Evolutionary conservation across 176 grass and related monocot species (phyloP).

Genomic region (Raddia distichophylla): DNA sequence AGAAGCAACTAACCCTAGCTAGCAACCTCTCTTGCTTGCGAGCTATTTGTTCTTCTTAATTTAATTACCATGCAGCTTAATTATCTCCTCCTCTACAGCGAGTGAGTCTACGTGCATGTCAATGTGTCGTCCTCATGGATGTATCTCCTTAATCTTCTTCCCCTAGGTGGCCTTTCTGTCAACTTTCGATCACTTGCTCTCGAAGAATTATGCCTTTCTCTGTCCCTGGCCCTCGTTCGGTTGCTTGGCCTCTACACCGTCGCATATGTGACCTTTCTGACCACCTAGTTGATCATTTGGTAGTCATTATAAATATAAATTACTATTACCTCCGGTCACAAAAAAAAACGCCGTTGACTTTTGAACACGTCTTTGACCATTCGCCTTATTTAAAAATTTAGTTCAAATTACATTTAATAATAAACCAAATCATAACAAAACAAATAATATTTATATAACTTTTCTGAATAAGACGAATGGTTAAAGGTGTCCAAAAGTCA

Average conservation of each 20-base stretch:
- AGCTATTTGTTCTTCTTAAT: slow-evolving; percentile 22
- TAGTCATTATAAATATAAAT: background rate
- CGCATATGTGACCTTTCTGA: slow-evolving; percentile 1
- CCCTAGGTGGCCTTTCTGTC: background rate
- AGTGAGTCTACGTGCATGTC: background rate
- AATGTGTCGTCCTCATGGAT: slow-evolving; percentile 11
- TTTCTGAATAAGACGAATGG: no score
- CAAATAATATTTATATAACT: no score
- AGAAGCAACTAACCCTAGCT: background rate
- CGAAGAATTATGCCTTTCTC: background rate
- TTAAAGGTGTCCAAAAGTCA: no score
- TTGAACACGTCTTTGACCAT: no score
- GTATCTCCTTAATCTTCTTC: background rate
- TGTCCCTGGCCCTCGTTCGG: background rate
- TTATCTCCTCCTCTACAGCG: background rate
- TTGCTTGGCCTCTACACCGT: slow-evolving; percentile 18
- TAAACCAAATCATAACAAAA: no score
- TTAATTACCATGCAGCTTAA: background rate
- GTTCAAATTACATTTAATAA: no score
- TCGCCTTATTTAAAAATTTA: no score
- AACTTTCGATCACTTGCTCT: background rate
- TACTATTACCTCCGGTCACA: background rate
- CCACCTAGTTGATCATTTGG: slow-evolving; percentile 7
- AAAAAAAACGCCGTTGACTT: no score
- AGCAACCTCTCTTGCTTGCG: no score